Percentiles rank a stretch among this genome's conserved stretches.
phyloP scores from a whole-genome alignment of 169 alveolate genomes.

The Plasmodium inui region DNA sequence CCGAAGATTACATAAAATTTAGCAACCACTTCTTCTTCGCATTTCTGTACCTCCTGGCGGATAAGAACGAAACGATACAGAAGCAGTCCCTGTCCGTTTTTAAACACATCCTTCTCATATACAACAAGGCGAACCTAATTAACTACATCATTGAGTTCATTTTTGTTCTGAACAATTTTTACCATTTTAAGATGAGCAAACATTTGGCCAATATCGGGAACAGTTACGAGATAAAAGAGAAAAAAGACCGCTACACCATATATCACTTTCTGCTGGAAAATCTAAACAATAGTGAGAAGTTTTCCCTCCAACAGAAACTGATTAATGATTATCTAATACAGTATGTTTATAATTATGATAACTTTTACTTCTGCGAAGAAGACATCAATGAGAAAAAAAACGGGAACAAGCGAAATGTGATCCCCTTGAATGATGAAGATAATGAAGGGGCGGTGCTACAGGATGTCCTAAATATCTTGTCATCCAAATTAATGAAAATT shows the following conservation, averaged over 20 bases:
- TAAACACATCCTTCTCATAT: conserved; percentile 56
- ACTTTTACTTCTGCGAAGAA: conserved; percentile 52
- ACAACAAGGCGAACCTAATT: conserved; percentile 44
- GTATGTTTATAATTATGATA: conserved; percentile 63
- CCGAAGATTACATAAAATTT: conserved; percentile 61
- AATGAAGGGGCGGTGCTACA: conserved; percentile 37
- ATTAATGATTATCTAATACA: conserved; percentile 67
- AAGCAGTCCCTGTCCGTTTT: conserved; percentile 60
- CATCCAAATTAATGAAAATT: conserved; percentile 58
- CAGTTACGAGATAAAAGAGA: conserved; percentile 35
- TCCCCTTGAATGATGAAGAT: conserved; percentile 62
- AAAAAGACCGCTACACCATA: conserved; percentile 33
- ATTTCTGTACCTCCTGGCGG: conserved; percentile 46
- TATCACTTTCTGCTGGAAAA: conserved; percentile 31
- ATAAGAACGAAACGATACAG: conserved; percentile 51
- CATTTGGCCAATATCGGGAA: conserved; percentile 39
- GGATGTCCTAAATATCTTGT: conserved; percentile 43
- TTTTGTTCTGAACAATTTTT: conserved; percentile 51
- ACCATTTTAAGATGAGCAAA: conserved; percentile 26
- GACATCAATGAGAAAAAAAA: conserved; percentile 8
- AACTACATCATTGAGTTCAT: conserved; percentile 55
- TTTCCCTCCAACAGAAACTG: conserved; percentile 52
- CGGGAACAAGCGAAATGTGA: not conserved
- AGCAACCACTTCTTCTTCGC: conserved; percentile 59
- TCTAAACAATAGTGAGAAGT: conserved; percentile 51